These are phyloP conservation scores for Phoma sp. DNA, from an alignment of 2,329 filamentous ascomycete genomes.

Conservation along the genomic window DNA sequence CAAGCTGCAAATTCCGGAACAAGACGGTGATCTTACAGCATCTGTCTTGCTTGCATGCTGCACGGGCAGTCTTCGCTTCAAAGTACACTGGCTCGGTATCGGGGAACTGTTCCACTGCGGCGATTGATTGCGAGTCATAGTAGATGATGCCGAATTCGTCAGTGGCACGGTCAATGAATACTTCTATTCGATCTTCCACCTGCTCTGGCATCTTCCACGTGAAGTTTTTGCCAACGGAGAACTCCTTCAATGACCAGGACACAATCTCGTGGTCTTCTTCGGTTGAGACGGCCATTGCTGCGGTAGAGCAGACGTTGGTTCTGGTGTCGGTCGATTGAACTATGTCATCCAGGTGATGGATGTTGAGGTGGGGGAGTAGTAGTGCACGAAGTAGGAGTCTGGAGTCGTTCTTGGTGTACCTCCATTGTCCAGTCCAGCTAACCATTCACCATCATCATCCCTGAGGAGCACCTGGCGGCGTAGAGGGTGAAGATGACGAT, in stretches of 20 bases:
- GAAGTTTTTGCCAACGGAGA: slow-evolving; percentile 18
- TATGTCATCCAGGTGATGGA: too few species aligned
- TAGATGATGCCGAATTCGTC: slow-evolving; percentile 27
- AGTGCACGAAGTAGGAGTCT: neutral
- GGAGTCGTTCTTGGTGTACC: neutral
- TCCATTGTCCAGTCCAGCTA: neutral
- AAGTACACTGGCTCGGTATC: slow-evolving; percentile 29
- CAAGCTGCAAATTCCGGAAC: slow-evolving; percentile 22
- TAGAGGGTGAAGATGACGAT: slow-evolving; percentile 1
- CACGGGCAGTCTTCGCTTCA: slow-evolving; percentile 12
- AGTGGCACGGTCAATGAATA: slow-evolving; percentile 26
- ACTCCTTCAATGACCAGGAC: slow-evolving; percentile 20
- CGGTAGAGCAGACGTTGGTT: neutral
- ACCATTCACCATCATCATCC: neutral
- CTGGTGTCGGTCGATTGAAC: neutral
- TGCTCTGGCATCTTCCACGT: neutral
- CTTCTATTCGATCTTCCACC: neutral
- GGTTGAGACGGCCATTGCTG: neutral
- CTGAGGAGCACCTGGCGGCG: neutral
- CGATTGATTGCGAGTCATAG: neutral
- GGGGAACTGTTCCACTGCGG: neutral
- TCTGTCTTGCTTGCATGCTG: slow-evolving; percentile 20
- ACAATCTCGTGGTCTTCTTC: neutral
- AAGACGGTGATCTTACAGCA: slow-evolving; percentile 28
- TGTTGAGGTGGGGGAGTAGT: neutral